phyloP scores from a whole-genome alignment of 371 early-diverging fungal species.

The Gilbertella persicaria region DNA sequence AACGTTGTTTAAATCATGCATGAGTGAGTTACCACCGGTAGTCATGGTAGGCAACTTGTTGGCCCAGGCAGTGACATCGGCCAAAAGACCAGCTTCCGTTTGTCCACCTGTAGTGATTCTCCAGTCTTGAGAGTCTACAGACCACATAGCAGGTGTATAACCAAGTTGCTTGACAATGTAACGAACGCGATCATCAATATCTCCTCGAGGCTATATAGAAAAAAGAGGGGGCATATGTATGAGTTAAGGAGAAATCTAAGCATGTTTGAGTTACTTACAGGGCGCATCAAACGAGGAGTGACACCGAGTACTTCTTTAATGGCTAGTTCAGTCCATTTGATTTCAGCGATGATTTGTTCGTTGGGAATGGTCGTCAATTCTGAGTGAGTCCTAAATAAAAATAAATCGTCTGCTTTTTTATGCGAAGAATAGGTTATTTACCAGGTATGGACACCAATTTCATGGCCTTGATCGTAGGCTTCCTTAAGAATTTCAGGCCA shows the following conservation, averaged over 20 bases:
- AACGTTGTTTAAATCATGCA: slow-evolving; percentile 55
- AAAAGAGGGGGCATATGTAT: slow-evolving; percentile 1
- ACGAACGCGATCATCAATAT: slow-evolving; percentile 56
- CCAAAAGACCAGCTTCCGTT: slow-evolving; percentile 35
- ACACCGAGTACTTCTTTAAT: slow-evolving; percentile 63
- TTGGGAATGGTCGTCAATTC: slow-evolving; percentile 59
- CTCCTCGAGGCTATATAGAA: slow-evolving; percentile 43
- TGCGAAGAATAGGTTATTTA: slow-evolving; percentile 18
- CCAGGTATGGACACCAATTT: slow-evolving; percentile 61
- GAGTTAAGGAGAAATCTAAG: not conserved
- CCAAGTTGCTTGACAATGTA: slow-evolving; percentile 46
- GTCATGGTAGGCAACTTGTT: slow-evolving; percentile 35
- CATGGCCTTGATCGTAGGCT: slow-evolving; percentile 49
- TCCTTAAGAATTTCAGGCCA: slow-evolving; percentile 44
- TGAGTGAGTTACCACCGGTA: slow-evolving; percentile 55
- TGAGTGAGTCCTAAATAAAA: slow-evolving; percentile 51
- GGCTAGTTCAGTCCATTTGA: slow-evolving; percentile 59
- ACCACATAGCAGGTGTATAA: slow-evolving; percentile 51
- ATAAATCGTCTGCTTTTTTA: not conserved
- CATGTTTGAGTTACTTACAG: slow-evolving; percentile 23
- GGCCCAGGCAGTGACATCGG: slow-evolving; percentile 53
- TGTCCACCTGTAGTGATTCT: slow-evolving; percentile 31
- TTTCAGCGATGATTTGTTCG: slow-evolving; percentile 61
- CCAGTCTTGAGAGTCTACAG: slow-evolving; percentile 53
- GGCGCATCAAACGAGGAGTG: slow-evolving; percentile 64